Evolutionary conservation across 2,329 filamentous ascomycete genomes (phyloP).

Genomic region (Fusarium stilboides): DNA sequence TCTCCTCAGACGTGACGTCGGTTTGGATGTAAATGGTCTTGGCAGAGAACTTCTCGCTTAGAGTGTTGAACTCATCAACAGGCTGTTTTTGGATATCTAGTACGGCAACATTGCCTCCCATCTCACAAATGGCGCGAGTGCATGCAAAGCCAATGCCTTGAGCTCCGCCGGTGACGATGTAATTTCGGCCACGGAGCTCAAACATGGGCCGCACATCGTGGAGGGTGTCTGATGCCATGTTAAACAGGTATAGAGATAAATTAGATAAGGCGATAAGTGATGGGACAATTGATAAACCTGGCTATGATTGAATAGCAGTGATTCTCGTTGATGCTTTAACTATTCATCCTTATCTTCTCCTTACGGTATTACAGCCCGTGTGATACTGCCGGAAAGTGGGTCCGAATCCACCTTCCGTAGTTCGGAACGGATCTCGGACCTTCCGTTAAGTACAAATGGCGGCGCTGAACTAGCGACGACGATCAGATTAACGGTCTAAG

Average conservation of each 20-base stretch:
- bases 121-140: constrained; percentile 57
- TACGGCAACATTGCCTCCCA: constrained; percentile 59
- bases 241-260: background rate
- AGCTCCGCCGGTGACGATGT: constrained; percentile 58
- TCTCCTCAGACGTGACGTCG: constrained; percentile 53
- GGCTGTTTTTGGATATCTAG: constrained; percentile 55
- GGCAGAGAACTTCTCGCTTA: constrained; percentile 41
- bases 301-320: background rate
- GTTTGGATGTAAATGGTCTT: constrained; percentile 52
- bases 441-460: constrained; percentile 7
- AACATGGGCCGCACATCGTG: constrained; percentile 48
- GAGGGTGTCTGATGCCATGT: constrained; percentile 25
- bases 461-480: background rate
- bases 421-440: constrained; percentile 20
- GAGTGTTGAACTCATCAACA: constrained; percentile 47
- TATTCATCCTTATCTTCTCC: background rate
- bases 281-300: background rate
- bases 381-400: constrained; percentile 8
- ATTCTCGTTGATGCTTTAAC: constrained; percentile 2
- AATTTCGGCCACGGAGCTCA: constrained; percentile 55
- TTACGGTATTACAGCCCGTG: background rate
- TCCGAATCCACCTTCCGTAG: constrained; percentile 28
- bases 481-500: background rate
- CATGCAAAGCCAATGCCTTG: constrained; percentile 59
- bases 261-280: background rate